phyloP scores from a whole-genome alignment of 208 protist species.

The Blechomonas ayalai region DNA sequence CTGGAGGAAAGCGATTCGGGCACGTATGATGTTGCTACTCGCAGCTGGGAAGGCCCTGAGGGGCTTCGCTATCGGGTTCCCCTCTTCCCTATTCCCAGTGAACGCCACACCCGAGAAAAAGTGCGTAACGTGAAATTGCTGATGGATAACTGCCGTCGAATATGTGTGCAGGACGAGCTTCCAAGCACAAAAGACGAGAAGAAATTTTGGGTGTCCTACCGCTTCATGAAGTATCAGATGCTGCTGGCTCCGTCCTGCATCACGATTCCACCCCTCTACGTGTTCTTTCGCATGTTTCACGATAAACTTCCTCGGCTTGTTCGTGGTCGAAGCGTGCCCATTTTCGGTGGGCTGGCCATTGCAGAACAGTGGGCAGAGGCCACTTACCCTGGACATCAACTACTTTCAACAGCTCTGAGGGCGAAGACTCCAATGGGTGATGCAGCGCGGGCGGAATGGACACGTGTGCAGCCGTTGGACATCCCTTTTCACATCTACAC shows the following conservation, averaged over 20 bases:
- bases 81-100: constrained; percentile 74
- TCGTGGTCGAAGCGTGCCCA: constrained; percentile 60
- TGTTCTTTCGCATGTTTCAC: constrained; percentile 78
- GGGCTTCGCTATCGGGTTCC: constrained; percentile 79
- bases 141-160: constrained; percentile 84
- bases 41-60: constrained; percentile 65
- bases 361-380: constrained; percentile 82
- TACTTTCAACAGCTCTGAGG: constrained; percentile 68
- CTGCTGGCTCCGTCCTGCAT: constrained; percentile 66
- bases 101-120: constrained; percentile 74
- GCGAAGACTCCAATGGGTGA: constrained; percentile 88
- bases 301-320: constrained; percentile 48
- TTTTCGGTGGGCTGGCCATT: constrained; percentile 51
- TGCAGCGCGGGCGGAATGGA: constrained; percentile 83
- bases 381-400: constrained; percentile 75
- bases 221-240: constrained; percentile 88
- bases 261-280: constrained; percentile 78
- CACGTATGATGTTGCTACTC: constrained; percentile 56
- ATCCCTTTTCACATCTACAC: constrained; percentile 80
- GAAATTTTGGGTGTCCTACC: constrained; percentile 83
- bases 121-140: constrained; percentile 83
- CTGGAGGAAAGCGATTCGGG: constrained; percentile 49
- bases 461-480: constrained; percentile 75
- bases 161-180: constrained; percentile 79
- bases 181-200: constrained; percentile 77